Evolutionary conservation across 441 rosid species (phyloP).

Genomic region (Erodium trifolium): DNA sequence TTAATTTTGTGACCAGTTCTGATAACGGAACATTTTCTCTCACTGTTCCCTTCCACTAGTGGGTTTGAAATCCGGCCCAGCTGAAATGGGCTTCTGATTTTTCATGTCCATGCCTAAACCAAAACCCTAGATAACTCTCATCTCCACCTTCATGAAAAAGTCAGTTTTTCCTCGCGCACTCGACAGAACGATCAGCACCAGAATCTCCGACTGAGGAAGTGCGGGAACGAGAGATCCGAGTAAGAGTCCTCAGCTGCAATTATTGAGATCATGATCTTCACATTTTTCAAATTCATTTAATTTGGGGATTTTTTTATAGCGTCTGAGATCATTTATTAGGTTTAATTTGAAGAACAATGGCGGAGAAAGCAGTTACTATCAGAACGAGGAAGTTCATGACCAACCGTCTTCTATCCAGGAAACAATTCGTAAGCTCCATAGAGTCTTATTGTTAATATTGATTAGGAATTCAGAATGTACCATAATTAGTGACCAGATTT

Average conservation of each 20-base stretch:
- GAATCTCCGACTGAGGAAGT: neutral
- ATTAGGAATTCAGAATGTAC: neutral
- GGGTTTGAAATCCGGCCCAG: no score
- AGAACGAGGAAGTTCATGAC: constrained; percentile 6
- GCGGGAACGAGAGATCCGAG: neutral
- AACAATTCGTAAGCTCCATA: neutral
- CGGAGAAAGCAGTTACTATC: constrained; percentile 5
- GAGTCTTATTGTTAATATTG: neutral
- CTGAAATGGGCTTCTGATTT: no score
- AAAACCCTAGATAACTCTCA: no score
- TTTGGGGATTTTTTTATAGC: neutral
- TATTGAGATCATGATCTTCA: neutral
- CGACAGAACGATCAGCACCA: neutral
- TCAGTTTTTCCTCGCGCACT: neutral
- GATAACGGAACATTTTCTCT: no score
- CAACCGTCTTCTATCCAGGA: constrained; percentile 8
- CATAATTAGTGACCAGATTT: neutral
- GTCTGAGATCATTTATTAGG: neutral
- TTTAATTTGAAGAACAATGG: neutral
- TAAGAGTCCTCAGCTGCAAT: neutral
- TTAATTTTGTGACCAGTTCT: no score
- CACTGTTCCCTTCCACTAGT: no score
- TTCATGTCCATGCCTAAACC: no score
- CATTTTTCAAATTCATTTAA: neutral
- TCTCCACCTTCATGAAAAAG: no score